A percentile compares a stretch with the other conserved stretches of the same genome.
These are phyloP conservation scores for Fusarium equiseti DNA, from an alignment of 2,329 filamentous ascomycete genomes.

Conservation along the genomic window DNA sequence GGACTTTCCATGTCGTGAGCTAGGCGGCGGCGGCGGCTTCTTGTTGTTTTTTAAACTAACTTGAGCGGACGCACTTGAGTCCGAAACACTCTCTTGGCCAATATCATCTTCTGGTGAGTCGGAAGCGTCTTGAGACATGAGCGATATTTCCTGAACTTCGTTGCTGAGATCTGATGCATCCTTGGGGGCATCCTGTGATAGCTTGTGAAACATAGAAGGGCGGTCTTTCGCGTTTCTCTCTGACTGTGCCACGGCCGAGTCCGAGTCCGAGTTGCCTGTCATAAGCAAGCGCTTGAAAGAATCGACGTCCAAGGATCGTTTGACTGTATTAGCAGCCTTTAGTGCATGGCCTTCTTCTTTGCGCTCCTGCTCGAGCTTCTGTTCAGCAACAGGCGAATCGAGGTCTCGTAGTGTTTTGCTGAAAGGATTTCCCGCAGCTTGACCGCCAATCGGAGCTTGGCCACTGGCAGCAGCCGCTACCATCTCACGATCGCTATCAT, in stretches of 20 bases:
- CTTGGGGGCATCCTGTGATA: constrained; percentile 33
- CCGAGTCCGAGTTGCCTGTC: constrained; percentile 70
- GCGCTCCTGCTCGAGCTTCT: constrained; percentile 49
- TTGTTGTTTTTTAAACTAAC: constrained; percentile 60
- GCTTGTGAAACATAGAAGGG: constrained; percentile 31
- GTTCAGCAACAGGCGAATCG: constrained; percentile 54
- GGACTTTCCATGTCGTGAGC: constrained; percentile 81
- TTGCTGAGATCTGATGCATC: constrained; percentile 17
- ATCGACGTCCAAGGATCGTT: constrained; percentile 76
- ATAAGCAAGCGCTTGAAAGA: constrained; percentile 81
- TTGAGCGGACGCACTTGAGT: constrained; percentile 47
- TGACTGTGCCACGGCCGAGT: constrained; percentile 13
- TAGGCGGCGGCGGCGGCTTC: constrained; percentile 77
- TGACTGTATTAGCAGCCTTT: constrained; percentile 51
- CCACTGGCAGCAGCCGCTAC: constrained; percentile 43
- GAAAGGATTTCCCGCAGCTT: constrained; percentile 59
- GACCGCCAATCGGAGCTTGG: constrained; percentile 38
- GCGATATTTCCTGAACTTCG: constrained; percentile 37
- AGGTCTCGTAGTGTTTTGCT: constrained; percentile 66
- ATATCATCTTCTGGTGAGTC: constrained; percentile 43
- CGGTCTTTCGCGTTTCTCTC: constrained; percentile 25
- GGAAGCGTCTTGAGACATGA: constrained; percentile 39
- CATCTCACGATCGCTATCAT: constrained; percentile 48
- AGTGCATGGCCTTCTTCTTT: constrained; percentile 50
- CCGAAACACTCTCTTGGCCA: constrained; percentile 42